Evolutionary conservation across 768 basidiomycete species (phyloP).

Genomic region (Pleurotus tuber-regium): DNA sequence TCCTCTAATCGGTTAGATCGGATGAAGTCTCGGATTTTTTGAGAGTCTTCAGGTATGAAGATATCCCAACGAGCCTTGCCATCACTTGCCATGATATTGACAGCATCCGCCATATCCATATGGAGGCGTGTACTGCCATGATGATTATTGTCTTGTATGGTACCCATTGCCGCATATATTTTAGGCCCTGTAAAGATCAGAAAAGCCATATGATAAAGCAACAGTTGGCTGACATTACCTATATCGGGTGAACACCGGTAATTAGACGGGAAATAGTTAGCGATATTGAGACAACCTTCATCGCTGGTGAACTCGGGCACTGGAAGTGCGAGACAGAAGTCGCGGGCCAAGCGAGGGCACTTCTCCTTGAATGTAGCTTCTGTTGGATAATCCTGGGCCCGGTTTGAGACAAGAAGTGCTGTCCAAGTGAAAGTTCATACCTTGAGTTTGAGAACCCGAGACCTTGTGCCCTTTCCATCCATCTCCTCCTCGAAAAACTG

Average conservation of each 20-base stretch:
- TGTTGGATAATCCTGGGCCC: background rate
- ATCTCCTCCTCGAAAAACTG: no score
- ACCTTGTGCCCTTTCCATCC: no score
- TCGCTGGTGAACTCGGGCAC: background rate
- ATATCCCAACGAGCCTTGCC: constrained; percentile 6
- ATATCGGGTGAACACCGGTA: background rate
- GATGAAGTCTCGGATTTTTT: background rate
- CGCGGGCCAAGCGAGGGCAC: background rate
- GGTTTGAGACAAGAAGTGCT: no score
- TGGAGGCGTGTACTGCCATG: constrained; percentile 7
- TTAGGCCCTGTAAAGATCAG: constrained; percentile 52
- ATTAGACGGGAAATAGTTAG: background rate
- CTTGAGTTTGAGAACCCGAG: no score
- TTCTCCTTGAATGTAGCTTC: background rate
- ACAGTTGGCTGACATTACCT: no score
- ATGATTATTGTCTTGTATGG: constrained; percentile 17
- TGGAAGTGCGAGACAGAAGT: background rate
- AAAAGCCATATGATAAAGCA: no score
- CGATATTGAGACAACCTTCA: background rate
- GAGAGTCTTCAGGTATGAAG: background rate
- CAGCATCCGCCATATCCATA: constrained; percentile 6
- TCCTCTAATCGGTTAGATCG: constrained; percentile 15
- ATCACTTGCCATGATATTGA: constrained; percentile 8
- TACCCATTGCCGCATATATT: constrained; percentile 69
- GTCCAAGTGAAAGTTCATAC: no score